Evolutionary conservation across 1,139 yeast species (phyloP), one percentile per base, ranked within the genome.

Genomic region (Yamadazyma diospyri): DNA sequence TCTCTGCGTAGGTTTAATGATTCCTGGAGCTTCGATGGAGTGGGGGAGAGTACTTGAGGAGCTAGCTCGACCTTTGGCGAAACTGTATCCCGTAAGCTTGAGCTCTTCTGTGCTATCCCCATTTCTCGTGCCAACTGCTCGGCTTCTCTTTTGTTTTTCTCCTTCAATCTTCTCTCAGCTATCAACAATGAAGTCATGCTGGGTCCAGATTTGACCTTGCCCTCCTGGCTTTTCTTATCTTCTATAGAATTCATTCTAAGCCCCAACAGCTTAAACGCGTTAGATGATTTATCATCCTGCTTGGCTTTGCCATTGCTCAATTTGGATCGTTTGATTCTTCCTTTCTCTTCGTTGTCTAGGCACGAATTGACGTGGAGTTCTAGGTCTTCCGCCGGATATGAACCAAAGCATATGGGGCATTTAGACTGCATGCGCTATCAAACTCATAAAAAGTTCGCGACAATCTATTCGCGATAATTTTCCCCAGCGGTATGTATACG

Each of bases 281-380:
- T 41, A 22, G 36, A 27, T 18, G 25, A 28, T 5, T 16, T 11
- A 4, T 32, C 24, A 5, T 19, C 28, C 17, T 31, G 22, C 15
- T 28, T 23, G 20, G 16, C 43, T 34, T 31, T 43, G 38, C 30
- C 29, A 38, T 7, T 25, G 14, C 6, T 26, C 29, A 8, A 7
- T 13, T 25, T 35, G n/a, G 15, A 16, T 20, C 23, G 20, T 26
- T 32, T 41, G 9, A 7, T 18, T 17, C 22, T 19, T 13, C 33
- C 17, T 14, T 29, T 32, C 18, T 36, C 39, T 7, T 26, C 33
- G 12, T 26, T 21, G 10, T 36, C 39, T 17, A 36, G 24, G 22
- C 39, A 36, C 16, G 31, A 37, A 36, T 68, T 68, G 8, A 67
- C 74, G 37, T 68, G 74, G n/a, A 60, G 47, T 38, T 65, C 71